Conservation (phyloP, 768 basidiomycete genomes). For the Mycena rosella region DNA sequence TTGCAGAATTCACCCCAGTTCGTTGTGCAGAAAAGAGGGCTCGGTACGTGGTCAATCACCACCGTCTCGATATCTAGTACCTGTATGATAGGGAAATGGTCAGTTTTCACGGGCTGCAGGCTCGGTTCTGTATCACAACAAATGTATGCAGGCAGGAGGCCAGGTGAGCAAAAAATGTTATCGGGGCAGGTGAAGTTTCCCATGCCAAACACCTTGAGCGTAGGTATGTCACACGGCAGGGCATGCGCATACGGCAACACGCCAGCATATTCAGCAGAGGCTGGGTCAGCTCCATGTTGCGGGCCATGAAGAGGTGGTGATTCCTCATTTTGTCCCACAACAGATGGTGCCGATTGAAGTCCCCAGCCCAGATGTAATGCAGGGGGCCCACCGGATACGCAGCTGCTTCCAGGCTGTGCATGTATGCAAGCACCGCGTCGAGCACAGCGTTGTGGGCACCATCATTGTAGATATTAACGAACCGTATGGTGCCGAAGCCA, state of each 20-base stretch:
- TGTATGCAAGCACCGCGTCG: not conserved
- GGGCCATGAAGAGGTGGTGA: slow-evolving; percentile 50
- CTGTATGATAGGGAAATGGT: slow-evolving; percentile 49
- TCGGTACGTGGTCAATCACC: not conserved
- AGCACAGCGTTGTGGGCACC: slow-evolving; percentile 2
- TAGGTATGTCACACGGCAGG: no score
- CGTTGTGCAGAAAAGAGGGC: slow-evolving; percentile 43
- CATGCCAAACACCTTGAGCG: no score
- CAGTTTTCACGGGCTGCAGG: no score
- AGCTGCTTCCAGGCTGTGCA: not conserved
- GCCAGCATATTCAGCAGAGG: no score
- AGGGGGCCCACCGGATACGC: no score
- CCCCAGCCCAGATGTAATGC: no score
- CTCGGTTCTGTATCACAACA: slow-evolving; percentile 42
- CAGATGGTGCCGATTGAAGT: not conserved
- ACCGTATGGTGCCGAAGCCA: slow-evolving; percentile 26
- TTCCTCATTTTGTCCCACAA: slow-evolving; percentile 19
- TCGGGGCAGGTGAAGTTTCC: slow-evolving; percentile 45
- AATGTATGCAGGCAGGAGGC: slow-evolving; percentile 36
- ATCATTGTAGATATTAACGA: no score
- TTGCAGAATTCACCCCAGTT: slow-evolving; percentile 42
- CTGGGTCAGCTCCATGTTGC: slow-evolving; percentile 37
- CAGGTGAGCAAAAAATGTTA: slow-evolving; percentile 54
- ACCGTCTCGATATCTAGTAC: slow-evolving; percentile 38
- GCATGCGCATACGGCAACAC: no score